These are phyloP conservation scores for Exophiala lecanii-corni DNA, from an alignment of 2,329 filamentous ascomycete species.

Conservation along the genomic window DNA sequence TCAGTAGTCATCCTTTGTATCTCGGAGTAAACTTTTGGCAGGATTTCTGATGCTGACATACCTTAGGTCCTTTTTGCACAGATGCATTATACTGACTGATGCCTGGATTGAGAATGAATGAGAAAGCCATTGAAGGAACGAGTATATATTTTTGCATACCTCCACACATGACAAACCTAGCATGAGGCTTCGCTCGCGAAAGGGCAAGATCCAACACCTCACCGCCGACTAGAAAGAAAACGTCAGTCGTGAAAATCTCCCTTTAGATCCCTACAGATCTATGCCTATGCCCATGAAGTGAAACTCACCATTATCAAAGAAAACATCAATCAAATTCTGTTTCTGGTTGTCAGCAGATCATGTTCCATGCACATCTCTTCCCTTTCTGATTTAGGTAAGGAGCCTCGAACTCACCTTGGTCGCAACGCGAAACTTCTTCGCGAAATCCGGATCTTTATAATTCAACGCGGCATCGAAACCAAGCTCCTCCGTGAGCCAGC, in stretches of 20 bases:
- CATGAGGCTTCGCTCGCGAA: constrained; percentile 55
- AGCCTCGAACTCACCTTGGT: constrained; percentile 49
- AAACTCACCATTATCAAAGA: constrained; percentile 61
- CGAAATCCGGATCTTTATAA: constrained; percentile 63
- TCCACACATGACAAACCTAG: constrained; percentile 69
- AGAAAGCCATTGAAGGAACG: constrained; percentile 37
- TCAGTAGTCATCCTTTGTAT: neutral
- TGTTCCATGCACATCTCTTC: too few relatives aligned
- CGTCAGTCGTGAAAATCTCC: too few relatives aligned
- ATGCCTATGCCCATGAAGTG: too few relatives aligned
- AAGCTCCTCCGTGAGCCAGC: constrained; percentile 59
- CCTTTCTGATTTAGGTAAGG: too few relatives aligned
- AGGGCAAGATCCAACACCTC: constrained; percentile 66
- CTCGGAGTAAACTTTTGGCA: too few relatives aligned
- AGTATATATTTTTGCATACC: constrained; percentile 53
- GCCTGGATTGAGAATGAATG: constrained; percentile 47
- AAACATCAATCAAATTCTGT: constrained; percentile 58
- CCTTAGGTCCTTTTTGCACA: constrained; percentile 53
- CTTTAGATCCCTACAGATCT: too few relatives aligned
- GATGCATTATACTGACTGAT: constrained; percentile 66
- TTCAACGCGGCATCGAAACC: constrained; percentile 65
- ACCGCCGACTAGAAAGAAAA: constrained; percentile 56
- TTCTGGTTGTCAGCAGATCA: neutral
- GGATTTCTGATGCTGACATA: too few relatives aligned
- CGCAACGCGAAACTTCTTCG: constrained; percentile 54